Evolutionary conservation across 2,329 filamentous ascomycete genomes (phyloP).

Genomic region (Dactylellina cionopaga): DNA sequence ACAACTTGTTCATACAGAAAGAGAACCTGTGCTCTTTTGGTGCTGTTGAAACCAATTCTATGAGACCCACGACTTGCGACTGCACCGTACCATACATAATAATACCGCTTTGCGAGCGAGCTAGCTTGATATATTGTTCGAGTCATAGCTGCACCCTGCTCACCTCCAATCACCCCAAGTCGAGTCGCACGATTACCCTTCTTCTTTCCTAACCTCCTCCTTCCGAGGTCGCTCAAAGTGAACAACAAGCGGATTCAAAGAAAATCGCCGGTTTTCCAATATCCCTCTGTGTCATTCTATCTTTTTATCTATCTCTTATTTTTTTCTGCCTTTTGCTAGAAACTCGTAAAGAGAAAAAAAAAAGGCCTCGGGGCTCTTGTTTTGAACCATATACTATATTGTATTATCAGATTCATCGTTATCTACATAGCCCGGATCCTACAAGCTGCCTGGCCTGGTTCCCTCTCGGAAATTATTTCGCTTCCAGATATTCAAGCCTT

Average conservation of each 20-base stretch:
- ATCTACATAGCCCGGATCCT: constrained; percentile 16
- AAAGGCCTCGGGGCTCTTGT: no score
- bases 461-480: constrained; percentile 41
- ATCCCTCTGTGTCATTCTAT: no score
- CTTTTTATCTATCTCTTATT: no score
- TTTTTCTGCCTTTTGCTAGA: constrained; percentile 9
- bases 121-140: constrained; percentile 45
- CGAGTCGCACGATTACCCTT: constrained; percentile 22
- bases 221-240: no score
- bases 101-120: no score
- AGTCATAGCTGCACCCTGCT: constrained; percentile 23
- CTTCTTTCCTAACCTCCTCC: not conserved
- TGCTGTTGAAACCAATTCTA: constrained; percentile 44
- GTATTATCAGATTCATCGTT: constrained; percentile 48
- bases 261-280: constrained; percentile 1
- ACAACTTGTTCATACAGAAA: not conserved
- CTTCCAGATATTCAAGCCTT: constrained; percentile 42
- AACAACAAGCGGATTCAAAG: no score
- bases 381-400: not conserved
- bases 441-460: constrained; percentile 37
- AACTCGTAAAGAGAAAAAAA: no score
- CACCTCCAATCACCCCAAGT: constrained; percentile 13
- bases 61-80: constrained; percentile 22
- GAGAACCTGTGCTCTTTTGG: constrained; percentile 11
- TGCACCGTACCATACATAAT: no score